Evolutionary conservation across 2,329 filamentous ascomycete species (phyloP), one percentile per base, ranked within the genome.

Genomic region (Alternaria arborescens): DNA sequence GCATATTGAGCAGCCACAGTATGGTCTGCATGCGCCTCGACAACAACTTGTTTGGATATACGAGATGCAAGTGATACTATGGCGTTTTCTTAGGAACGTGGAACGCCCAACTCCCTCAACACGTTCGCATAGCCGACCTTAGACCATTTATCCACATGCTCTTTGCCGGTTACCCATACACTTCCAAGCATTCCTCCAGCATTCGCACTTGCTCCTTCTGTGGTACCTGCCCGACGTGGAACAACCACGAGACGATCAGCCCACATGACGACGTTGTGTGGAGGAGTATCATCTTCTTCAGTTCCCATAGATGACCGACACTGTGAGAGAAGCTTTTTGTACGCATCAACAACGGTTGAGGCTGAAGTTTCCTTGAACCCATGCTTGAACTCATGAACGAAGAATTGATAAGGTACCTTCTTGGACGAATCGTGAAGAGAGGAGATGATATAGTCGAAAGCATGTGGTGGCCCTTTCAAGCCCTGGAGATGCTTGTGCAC

Each of bases 401-500:
- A 78, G 54, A 69, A 79, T 40, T 67, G 66, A 58, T 79, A 82
- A 1, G 81, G 80, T 40, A 79, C 63, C 5, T 69, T 58, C 6
- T 55, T 48, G 7, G 65, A 60, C 8, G 55, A 20, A 14, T 57
- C 52, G n/a, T 70, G 67, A 71, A 26, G 66, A 54, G 57, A 47
- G 2, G 52, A 24, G 3, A 53, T 55, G 61, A 79, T 75, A 11
- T 65, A 30, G 4, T 75, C 58, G 51, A 72, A 68, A 2, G 71
- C 70, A 51, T 66, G 71, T 0, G 80, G 80, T 7, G 73, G 72
- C 2, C 74, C 74, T 5, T 54, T 56, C 14, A 83, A 67, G 1
- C 80, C 64, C 62, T 85, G 83, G 60, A 85, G 60, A 71, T 85
- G 83, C 69, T 85, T 85, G 62, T 85, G 84, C 50, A 80, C 67